These are phyloP conservation scores for Heracleum sosnowskyi DNA, from an alignment of 129 eudicot species.

Conservation along the genomic window DNA sequence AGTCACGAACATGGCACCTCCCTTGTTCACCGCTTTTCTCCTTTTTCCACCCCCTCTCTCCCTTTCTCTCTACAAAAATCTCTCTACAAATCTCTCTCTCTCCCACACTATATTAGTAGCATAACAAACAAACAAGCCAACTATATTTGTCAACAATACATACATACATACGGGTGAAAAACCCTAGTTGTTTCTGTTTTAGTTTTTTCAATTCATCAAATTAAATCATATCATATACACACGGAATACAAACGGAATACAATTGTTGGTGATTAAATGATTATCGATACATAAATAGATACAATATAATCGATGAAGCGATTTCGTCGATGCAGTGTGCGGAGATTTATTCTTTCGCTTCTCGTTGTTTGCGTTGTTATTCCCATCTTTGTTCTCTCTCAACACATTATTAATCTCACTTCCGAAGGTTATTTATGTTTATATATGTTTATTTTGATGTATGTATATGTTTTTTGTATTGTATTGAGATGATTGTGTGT, in stretches of 20 bases:
- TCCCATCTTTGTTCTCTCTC: constrained; percentile 58
- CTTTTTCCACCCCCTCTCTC: neutral
- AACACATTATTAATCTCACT: constrained; percentile 12
- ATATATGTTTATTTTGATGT: neutral
- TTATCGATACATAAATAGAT: no score
- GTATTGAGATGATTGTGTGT: neutral
- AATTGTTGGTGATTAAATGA: no score
- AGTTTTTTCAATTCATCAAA: no score
- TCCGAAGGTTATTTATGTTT: neutral
- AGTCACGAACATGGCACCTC: constrained; percentile 47
- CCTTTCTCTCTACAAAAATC: neutral
- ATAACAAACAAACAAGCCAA: constrained; percentile 19
- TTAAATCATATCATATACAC: no score
- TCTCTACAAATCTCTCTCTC: constrained; percentile 19
- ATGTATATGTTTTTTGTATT: neutral
- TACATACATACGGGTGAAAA: constrained; percentile 21
- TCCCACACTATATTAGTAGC: no score
- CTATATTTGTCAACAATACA: constrained; percentile 6
- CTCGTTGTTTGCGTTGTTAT: constrained; percentile 58
- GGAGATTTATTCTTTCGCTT: constrained; percentile 83
- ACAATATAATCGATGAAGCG: constrained; percentile 47
- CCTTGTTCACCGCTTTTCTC: constrained; percentile 24
- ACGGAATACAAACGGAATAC: no score
- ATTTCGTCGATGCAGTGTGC: constrained; percentile 43
- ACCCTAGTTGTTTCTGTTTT: constrained; percentile 20